These are phyloP conservation scores for Ammopiptanthus mongolicus DNA, from an alignment of 306 rosid species.

Conservation along the genomic window DNA sequence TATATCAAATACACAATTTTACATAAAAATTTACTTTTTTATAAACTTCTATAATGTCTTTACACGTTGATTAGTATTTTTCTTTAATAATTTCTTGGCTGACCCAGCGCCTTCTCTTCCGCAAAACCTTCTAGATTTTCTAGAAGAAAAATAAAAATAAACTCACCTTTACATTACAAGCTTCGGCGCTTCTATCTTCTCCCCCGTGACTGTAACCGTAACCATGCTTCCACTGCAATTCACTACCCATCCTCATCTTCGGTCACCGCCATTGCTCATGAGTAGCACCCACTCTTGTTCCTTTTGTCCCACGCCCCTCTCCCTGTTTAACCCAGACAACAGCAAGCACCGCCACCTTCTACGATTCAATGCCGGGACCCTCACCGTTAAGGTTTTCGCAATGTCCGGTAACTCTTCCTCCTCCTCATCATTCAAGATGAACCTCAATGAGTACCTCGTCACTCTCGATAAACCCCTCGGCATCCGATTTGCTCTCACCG, in stretches of 20 bases:
- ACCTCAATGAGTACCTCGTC: slow-evolving; percentile 80
- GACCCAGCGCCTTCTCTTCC: slow-evolving; percentile 21
- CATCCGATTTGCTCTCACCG: slow-evolving; percentile 75
- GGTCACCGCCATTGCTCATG: not conserved
- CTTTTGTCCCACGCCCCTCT: slow-evolving; percentile 37
- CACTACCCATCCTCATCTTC: slow-evolving; percentile 12
- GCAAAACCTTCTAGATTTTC: not conserved
- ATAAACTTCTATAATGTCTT: too few species aligned
- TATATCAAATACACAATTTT: too few species aligned
- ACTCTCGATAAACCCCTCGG: slow-evolving; percentile 88
- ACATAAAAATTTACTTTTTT: too few species aligned
- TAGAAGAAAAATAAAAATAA: not conserved
- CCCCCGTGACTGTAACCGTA: not conserved
- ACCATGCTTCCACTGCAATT: slow-evolving; percentile 58
- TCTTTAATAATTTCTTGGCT: slow-evolving; percentile 2
- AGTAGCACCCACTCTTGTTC: slow-evolving; percentile 20
- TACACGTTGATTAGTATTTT: too few species aligned
- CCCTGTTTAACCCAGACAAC: not conserved
- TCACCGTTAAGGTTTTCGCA: slow-evolving; percentile 41
- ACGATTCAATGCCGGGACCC: slow-evolving; percentile 26
- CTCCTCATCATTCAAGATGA: slow-evolving; percentile 53
- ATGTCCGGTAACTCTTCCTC: slow-evolving; percentile 36
- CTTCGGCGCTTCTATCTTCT: not conserved
- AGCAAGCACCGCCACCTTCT: not conserved
- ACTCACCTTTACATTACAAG: not conserved